These are phyloP conservation scores for Trichocladium antarcticum DNA, from an alignment of 495 filamentous ascomycete species.

Conservation along the genomic window DNA sequence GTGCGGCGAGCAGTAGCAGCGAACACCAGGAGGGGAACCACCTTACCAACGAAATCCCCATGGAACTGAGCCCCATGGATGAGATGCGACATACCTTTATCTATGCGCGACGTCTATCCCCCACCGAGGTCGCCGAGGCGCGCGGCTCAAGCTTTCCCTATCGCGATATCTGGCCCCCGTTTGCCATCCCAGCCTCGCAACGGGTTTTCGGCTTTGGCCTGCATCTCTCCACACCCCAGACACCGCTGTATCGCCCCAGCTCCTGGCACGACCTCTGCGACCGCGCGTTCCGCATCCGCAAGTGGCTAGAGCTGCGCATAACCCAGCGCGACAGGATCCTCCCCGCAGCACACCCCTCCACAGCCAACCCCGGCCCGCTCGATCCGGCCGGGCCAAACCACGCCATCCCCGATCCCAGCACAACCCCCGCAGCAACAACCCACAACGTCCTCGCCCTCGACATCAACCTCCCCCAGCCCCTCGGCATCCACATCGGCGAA, in stretches of 20 bases:
- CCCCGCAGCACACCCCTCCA: not conserved
- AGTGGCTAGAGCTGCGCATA: conserved; percentile 49
- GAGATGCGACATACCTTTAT: conserved; percentile 35
- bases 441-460: too few species aligned
- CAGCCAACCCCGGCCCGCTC: not conserved
- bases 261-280: conserved; percentile 46
- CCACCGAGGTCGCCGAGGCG: conserved; percentile 7
- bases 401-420: too few species aligned
- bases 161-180: conserved; percentile 61
- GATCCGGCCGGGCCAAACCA: too few species aligned
- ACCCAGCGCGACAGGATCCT: conserved; percentile 11
- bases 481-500: conserved; percentile 40
- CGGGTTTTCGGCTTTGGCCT: conserved; percentile 24
- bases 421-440: too few species aligned
- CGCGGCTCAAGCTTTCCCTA: conserved; percentile 30
- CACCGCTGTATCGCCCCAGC: conserved; percentile 30
- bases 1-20: not conserved
- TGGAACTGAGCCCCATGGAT: conserved; percentile 32
- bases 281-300: conserved; percentile 56
- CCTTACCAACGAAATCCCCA: conserved; percentile 41
- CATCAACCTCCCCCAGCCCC: not conserved
- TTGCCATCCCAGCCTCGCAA: conserved; percentile 49
- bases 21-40: conserved; percentile 2
- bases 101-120: conserved; percentile 34
- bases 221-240: conserved; percentile 14